Evolutionary conservation across 345 rosid species (phyloP).

Genomic region (Syzygium aromaticum): DNA sequence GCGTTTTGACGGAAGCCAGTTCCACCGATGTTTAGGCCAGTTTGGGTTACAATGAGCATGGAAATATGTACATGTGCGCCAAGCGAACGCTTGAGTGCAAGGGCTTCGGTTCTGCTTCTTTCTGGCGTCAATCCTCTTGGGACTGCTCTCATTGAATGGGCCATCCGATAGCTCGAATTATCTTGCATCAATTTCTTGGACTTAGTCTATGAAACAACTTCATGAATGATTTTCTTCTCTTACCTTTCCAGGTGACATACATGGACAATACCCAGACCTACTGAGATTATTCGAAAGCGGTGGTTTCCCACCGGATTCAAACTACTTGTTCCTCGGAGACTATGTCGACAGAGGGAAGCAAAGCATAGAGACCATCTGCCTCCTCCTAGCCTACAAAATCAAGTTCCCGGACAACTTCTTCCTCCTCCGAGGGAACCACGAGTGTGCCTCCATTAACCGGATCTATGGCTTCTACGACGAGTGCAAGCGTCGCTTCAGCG

Average conservation of each 20-base stretch:
- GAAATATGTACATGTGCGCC: neutral
- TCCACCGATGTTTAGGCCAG: neutral
- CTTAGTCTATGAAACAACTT: no score
- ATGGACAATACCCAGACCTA: constrained; percentile 41
- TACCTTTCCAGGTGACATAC: constrained; percentile 31
- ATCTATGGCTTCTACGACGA: constrained; percentile 49
- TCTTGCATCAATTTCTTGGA: neutral
- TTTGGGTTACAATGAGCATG: neutral
- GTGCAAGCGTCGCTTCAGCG: constrained; percentile 44
- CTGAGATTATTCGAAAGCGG: constrained; percentile 36
- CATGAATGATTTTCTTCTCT: neutral
- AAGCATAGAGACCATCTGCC: constrained; percentile 42
- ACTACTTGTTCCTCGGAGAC: constrained; percentile 44
- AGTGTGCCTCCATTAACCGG: constrained; percentile 46
- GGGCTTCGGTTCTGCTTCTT: neutral
- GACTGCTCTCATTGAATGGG: neutral
- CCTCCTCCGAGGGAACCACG: constrained; percentile 46
- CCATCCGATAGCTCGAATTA: neutral
- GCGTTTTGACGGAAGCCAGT: neutral
- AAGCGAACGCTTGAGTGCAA: neutral
- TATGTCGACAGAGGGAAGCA: constrained; percentile 51
- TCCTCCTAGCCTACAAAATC: constrained; percentile 38
- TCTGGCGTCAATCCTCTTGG: neutral
- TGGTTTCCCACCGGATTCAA: constrained; percentile 38
- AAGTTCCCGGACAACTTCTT: constrained; percentile 41